Evolutionary conservation across 371 early-diverging fungal genomes (phyloP).

Genomic region (Lichtheimia hyalospora): DNA sequence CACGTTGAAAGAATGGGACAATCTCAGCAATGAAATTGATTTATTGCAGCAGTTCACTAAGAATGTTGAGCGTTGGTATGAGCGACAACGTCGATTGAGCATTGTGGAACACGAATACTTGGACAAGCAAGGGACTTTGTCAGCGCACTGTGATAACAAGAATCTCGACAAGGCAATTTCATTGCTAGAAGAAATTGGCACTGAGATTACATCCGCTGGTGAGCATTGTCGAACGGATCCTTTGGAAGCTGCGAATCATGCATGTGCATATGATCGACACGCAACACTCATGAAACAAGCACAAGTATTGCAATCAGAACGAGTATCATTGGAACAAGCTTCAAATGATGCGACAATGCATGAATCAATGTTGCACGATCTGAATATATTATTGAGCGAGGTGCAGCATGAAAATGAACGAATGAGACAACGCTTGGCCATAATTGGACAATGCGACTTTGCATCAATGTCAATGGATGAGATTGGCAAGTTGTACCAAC

Average conservation of each 20-base stretch:
- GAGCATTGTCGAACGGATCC: slow-evolving; percentile 29
- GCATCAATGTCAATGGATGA: slow-evolving; percentile 16
- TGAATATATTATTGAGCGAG: slow-evolving; percentile 18
- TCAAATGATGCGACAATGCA: slow-evolving; percentile 30
- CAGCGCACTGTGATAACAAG: slow-evolving; percentile 13
- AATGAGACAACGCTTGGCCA: slow-evolving; percentile 24
- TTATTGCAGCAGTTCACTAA: slow-evolving; percentile 23
- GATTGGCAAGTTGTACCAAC: slow-evolving; percentile 19
- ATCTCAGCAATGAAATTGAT: slow-evolving; percentile 22
- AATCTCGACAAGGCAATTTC: slow-evolving; percentile 21
- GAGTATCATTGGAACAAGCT: slow-evolving; percentile 22
- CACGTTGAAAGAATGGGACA: slow-evolving; percentile 30
- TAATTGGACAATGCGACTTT: slow-evolving; percentile 21
- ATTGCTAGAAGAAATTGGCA: slow-evolving; percentile 22
- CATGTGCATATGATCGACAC: slow-evolving; percentile 41
- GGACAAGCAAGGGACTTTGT: slow-evolving; percentile 10
- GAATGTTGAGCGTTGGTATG: slow-evolving; percentile 36
- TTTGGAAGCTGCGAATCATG: slow-evolving; percentile 41
- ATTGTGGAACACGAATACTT: slow-evolving; percentile 23
- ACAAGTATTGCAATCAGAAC: slow-evolving; percentile 9
- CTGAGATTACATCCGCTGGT: slow-evolving; percentile 20
- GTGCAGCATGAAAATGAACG: slow-evolving; percentile 29
- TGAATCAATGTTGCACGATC: slow-evolving; percentile 23
- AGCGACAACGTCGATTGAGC: slow-evolving; percentile 34
- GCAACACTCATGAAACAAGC: slow-evolving; percentile 17